Evolutionary conservation across 2,329 filamentous ascomycete species (phyloP).

Genomic region (Pseudomassariella vexata): DNA sequence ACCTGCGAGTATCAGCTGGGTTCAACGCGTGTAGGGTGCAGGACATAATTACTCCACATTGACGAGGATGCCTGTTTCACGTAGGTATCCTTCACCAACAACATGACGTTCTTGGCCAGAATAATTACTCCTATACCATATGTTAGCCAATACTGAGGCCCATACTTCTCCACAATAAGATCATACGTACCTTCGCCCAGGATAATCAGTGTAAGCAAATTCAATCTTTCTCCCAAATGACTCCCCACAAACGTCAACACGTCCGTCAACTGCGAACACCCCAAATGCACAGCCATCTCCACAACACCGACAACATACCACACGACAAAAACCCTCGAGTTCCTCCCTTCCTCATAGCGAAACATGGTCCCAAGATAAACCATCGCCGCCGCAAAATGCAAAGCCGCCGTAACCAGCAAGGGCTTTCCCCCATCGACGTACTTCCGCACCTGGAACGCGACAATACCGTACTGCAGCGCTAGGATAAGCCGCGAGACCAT

Average conservation of each 20-base stretch:
- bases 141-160: too few species aligned
- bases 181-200: slow-evolving; percentile 11
- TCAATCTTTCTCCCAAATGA: slow-evolving; percentile 58
- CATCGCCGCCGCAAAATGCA: slow-evolving; percentile 27
- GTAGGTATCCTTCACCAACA: slow-evolving; percentile 35
- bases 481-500: slow-evolving; percentile 47
- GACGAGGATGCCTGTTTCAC: slow-evolving; percentile 28
- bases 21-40: too few species aligned
- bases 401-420: slow-evolving; percentile 27
- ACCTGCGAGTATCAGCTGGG: slow-evolving; percentile 16
- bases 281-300: slow-evolving; percentile 48
- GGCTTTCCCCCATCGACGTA: slow-evolving; percentile 30
- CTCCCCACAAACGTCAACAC: slow-evolving; percentile 57
- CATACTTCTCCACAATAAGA: neutral
- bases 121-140: slow-evolving; percentile 32
- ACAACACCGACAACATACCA: slow-evolving; percentile 51
- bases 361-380: slow-evolving; percentile 38
- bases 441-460: slow-evolving; percentile 35
- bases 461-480: slow-evolving; percentile 46
- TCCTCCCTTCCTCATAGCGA: slow-evolving; percentile 24
- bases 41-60: slow-evolving; percentile 18
- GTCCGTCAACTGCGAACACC: slow-evolving; percentile 46
- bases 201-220: slow-evolving; percentile 53
- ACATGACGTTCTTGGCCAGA: slow-evolving; percentile 46
- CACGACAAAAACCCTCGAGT: slow-evolving; percentile 27